phyloP scores from a whole-genome alignment of 164 flowering plant genomes.

The Tetrastigma voinierianum region DNA sequence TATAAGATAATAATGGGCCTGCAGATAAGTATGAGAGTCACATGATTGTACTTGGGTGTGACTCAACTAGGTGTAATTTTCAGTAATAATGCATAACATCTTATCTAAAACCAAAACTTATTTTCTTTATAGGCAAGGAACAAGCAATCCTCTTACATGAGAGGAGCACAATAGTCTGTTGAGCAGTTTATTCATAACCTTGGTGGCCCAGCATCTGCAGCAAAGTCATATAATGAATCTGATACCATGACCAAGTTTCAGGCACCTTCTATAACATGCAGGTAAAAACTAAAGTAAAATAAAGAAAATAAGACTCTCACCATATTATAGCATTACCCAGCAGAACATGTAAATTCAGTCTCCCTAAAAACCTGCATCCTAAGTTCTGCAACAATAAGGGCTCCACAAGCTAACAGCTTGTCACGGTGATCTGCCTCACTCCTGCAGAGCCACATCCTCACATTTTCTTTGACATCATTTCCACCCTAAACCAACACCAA shows the following conservation, averaged over 20 bases:
- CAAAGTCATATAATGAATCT: conserved; percentile 14
- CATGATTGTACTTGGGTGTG: not conserved
- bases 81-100: not conserved
- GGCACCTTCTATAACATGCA: not conserved
- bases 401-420: conserved; percentile 91
- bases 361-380: conserved; percentile 76
- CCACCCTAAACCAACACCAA: conserved; percentile 41
- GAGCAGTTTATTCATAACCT: conserved; percentile 96
- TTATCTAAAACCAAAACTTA: conserved; percentile 26
- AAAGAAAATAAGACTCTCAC: conserved; percentile 26
- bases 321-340: conserved; percentile 99
- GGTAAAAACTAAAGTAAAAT: not conserved
- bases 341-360: conserved; percentile 93
- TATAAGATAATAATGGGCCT: not conserved
- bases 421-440: conserved; percentile 69
- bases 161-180: conserved; percentile 83
- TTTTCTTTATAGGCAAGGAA: conserved; percentile 85
- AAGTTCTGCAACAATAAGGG: conserved; percentile 82
- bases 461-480: conserved; percentile 36
- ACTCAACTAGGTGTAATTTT: not conserved
- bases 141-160: conserved; percentile 68
- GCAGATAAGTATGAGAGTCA: not conserved
- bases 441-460: conserved; percentile 67
- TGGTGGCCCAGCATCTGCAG: conserved; percentile 93
- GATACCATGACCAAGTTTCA: conserved; percentile 1